Base-by-base conservation (phyloP, 192 early-diverging fungal species). In the Entomortierella beljakovae region DNA sequence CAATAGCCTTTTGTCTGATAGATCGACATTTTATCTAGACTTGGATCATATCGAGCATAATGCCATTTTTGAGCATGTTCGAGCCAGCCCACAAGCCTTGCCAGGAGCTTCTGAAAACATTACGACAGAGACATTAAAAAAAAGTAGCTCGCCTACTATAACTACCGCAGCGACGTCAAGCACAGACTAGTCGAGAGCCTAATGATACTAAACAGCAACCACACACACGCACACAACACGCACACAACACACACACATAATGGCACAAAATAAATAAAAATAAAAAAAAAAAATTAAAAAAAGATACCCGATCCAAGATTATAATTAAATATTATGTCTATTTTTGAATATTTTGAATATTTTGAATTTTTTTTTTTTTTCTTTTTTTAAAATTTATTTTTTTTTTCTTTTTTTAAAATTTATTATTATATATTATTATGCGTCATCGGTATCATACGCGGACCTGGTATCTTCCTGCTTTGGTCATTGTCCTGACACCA, bases 391-490 rank as follows among this genome's bases (percentile, higher is more conserved):
- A 18, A 18, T 57, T 22, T 29, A 37, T 57, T 57, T 57, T 48
- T 49, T 33, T 20, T 53, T 34, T 15, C 37, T 4, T 3, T 46
- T 20, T 11, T 46, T 46, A 2, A 26, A 18, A 18, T 57, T 22
- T 29, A 37, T 57, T 57, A 49, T 48, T 49, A n/a, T n/a, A n/a
- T n/a, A n/a, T 33, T 20, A 40, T 34, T 42, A 49, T n/a, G 35
- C 48, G 23, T 28, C 22, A 29, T 16, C 31, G 4, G 0, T 25
- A 20, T 80, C 68, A 90, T 71, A 85, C 83, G 37, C 89, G 73
- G 34, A 90, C 81, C 31, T 90, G 89, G 82, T 84, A 88, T 70
- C 87, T 86, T 25, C 87, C 89, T 26, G 89, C 87, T 64, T 85
- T 87, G 48, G 89, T 90, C 62, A 89, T 71, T 54, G 84, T 85